Conservation (phyloP, 1,139 yeast species). For the Pichia norvegensis region DNA sequence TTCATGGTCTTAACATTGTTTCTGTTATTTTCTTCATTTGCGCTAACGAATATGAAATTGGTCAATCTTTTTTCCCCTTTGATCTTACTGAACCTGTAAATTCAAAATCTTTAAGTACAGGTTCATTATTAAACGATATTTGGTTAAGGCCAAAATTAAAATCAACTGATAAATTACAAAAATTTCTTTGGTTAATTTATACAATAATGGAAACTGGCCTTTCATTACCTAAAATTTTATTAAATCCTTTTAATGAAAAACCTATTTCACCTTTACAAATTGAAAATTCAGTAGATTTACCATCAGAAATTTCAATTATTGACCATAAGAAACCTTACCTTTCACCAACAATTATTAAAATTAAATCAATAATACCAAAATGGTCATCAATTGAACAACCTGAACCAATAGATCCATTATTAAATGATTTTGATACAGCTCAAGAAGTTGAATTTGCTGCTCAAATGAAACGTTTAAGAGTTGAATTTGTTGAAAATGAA, state of each 20-base stretch:
- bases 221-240: slow-evolving; percentile 41
- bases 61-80: slow-evolving; percentile 22
- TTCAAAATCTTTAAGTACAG: slow-evolving; percentile 16
- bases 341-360: slow-evolving; percentile 9
- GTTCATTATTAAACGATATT: slow-evolving; percentile 29
- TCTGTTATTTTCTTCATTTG: slow-evolving; percentile 71
- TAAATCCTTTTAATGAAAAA: slow-evolving; percentile 49
- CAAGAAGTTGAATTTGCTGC: slow-evolving; percentile 67
- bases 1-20: slow-evolving; percentile 39
- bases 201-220: slow-evolving; percentile 70
- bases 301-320: slow-evolving; percentile 4
- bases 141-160: slow-evolving; percentile 31
- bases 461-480: slow-evolving; percentile 57
- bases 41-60: slow-evolving; percentile 40
- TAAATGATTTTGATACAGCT: slow-evolving; percentile 48
- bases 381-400: background rate
- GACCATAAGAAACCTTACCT: slow-evolving; percentile 7
- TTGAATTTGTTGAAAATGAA: slow-evolving; percentile 20
- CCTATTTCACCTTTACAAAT: background rate
- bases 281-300: slow-evolving; percentile 20
- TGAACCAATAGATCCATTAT: slow-evolving; percentile 9
- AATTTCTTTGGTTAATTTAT: slow-evolving; percentile 80
- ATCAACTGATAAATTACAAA: slow-evolving; percentile 58
- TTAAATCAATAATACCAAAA: slow-evolving; percentile 6
- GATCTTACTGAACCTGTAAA: slow-evolving; percentile 12